Base-by-base conservation (phyloP, 345 rosid species). In the Leavenworthia alabamica region DNA sequence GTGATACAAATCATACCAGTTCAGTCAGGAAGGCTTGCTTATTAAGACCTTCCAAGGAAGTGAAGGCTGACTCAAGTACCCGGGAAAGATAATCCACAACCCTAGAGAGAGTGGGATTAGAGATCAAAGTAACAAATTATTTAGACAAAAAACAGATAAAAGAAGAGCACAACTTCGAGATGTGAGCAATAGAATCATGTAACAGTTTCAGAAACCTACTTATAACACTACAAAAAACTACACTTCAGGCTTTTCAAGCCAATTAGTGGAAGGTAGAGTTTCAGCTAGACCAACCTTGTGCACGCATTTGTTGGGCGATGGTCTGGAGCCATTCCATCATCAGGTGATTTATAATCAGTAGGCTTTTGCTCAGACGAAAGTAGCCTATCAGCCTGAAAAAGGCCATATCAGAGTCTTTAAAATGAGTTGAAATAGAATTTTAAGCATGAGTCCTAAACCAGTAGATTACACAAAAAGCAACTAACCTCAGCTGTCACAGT, bases 401-500 rank as follows among this genome's bases (percentile, higher is more conserved):
- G n/a, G n/a, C n/a, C n/a, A n/a, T n/a, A n/a, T n/a, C n/a, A n/a
- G n/a, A n/a, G n/a, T n/a, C n/a, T n/a, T n/a, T n/a, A n/a, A n/a
- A n/a, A n/a, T n/a, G n/a, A n/a, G n/a, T n/a, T n/a, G n/a, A n/a
- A 52, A 48, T 32, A 37, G 28, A 50, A 42, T 2, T 32, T 10
- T 17, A 56, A 62, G 63, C 63, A 39, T 45, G 48, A 32, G 19
- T 32, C 15, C 2, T 46, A 55, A 31, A 14, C 40, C 32, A 47
- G 22, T 61, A 29, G n/a, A 10, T 28, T 52, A 57, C 46, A 56
- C 29, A 49, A 11, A 32, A 68, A 76, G 40, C 54, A 65, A 71
- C 81, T 20, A 40, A 94, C 99, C 97, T 94, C 99, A 52, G 99
- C 96, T 90, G 88, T 88, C 70, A 94, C 96, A 77, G 99, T 94